Conservation (phyloP, 2,329 filamentous ascomycete species). For the Stemphylium lycopersici region DNA sequence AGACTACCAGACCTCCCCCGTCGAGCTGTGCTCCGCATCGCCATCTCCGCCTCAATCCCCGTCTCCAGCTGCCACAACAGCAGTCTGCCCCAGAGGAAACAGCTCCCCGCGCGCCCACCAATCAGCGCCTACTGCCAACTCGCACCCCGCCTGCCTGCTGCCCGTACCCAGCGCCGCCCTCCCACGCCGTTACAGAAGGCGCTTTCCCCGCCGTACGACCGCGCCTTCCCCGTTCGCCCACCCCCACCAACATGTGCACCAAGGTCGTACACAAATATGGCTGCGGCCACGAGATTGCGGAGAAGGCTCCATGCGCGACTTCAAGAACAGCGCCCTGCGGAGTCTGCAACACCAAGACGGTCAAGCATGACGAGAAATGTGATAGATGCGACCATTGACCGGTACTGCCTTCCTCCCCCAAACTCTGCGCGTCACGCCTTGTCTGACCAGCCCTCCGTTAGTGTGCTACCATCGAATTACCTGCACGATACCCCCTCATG, state of each 20-base stretch:
- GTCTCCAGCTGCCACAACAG: slow-evolving; percentile 5
- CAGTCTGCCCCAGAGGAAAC: slow-evolving; percentile 19
- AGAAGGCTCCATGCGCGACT: slow-evolving; percentile 55
- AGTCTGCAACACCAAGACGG: slow-evolving; percentile 50
- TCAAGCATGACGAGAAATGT: slow-evolving; percentile 58
- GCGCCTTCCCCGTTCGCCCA: slow-evolving; percentile 19
- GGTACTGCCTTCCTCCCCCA: slow-evolving; percentile 31
- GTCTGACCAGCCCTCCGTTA: slow-evolving; percentile 36
- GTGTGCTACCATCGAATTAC: slow-evolving; percentile 39
- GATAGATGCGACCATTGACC: slow-evolving; percentile 54
- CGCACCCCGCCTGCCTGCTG: slow-evolving; percentile 30
- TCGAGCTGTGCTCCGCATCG: slow-evolving; percentile 18
- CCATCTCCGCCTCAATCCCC: slow-evolving; percentile 7
- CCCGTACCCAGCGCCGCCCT: slow-evolving; percentile 12
- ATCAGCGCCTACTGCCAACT: slow-evolving; percentile 30
- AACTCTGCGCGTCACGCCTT: slow-evolving; percentile 23
- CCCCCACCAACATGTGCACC: slow-evolving; percentile 52
- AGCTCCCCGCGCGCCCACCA: slow-evolving; percentile 30
- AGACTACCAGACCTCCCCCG: not conserved
- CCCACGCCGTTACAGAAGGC: slow-evolving; percentile 31
- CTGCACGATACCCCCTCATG: slow-evolving; percentile 41
- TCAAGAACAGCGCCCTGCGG: slow-evolving; percentile 52
- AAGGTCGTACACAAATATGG: slow-evolving; percentile 55
- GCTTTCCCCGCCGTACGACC: slow-evolving; percentile 29
- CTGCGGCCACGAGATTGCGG: slow-evolving; percentile 53